These are phyloP conservation scores for Lasiosphaeris hirsuta DNA, from an alignment of 495 filamentous ascomycete species.

Conservation along the genomic window DNA sequence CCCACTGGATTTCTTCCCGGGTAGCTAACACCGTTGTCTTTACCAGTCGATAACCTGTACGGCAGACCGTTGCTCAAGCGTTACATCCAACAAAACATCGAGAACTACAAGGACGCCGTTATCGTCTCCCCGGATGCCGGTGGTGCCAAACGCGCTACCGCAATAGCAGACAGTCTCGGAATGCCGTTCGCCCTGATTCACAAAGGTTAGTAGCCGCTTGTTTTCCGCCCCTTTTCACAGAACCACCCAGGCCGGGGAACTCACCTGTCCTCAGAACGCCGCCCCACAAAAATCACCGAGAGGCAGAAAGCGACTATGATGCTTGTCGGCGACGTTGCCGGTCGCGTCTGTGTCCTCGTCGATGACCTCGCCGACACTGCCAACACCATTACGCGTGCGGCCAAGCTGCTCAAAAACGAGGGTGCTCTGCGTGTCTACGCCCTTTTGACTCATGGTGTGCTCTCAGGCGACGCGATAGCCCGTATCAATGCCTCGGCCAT, in stretches of 20 bases:
- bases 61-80: constrained; percentile 81
- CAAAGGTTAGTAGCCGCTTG: constrained; percentile 54
- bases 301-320: constrained; percentile 98
- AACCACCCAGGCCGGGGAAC: neutral
- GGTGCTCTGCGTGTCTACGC: constrained; percentile 87
- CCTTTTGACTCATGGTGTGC: constrained; percentile 87
- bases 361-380: constrained; percentile 94
- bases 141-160: constrained; percentile 94
- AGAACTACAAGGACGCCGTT: constrained; percentile 81
- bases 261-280: constrained; percentile 63
- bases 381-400: constrained; percentile 94
- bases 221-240: neutral
- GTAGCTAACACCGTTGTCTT: neutral
- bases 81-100: constrained; percentile 86
- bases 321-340: constrained; percentile 85
- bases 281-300: constrained; percentile 88
- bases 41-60: constrained; percentile 84
- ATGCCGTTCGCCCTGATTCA: constrained; percentile 96
- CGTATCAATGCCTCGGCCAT: constrained; percentile 88
- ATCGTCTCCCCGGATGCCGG: constrained; percentile 98
- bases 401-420: constrained; percentile 92
- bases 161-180: constrained; percentile 88
- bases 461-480: constrained; percentile 92
- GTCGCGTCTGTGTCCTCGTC: constrained; percentile 82
- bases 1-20: neutral